These are phyloP conservation scores for Aristolochia californica DNA, from an alignment of 164 flowering plant genomes.

Conservation along the genomic window DNA sequence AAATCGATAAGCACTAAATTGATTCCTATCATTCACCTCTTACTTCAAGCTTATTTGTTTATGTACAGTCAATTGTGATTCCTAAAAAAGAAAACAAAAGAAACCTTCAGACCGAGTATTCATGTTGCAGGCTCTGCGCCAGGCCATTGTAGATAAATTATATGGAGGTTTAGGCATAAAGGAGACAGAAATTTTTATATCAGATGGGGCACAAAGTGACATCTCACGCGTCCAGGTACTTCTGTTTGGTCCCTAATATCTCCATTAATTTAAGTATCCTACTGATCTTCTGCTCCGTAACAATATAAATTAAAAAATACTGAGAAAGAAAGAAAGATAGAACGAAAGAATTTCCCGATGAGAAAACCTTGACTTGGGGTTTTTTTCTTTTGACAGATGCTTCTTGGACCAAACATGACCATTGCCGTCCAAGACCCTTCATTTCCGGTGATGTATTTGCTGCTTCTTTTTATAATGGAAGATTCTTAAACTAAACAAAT, in stretches of 20 bases:
- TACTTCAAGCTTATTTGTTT: too few relatives aligned
- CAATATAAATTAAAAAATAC: background rate
- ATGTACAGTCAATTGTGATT: too few relatives aligned
- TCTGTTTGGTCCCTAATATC: background rate
- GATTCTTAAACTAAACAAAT: background rate
- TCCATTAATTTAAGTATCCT: background rate
- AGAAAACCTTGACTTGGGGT: background rate
- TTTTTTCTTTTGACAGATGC: slow-evolving; percentile 37
- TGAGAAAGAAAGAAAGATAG: background rate
- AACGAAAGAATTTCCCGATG: background rate
- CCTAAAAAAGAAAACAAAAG: too few relatives aligned
- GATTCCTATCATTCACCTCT: too few relatives aligned
- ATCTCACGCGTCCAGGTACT: slow-evolving; percentile 84
- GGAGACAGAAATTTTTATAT: slow-evolving; percentile 60
- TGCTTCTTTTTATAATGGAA: background rate
- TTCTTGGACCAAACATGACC: slow-evolving; percentile 58
- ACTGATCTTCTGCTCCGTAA: background rate
- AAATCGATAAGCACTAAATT: too few relatives aligned
- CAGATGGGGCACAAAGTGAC: slow-evolving; percentile 91
- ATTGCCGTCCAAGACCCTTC: slow-evolving; percentile 88
- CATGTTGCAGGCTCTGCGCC: slow-evolving; percentile 43
- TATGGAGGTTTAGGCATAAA: slow-evolving; percentile 37
- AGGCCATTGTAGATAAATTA: slow-evolving; percentile 44
- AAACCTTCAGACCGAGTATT: too few relatives aligned
- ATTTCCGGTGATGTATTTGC: slow-evolving; percentile 47